Percentiles rank a stretch among this genome's conserved stretches.
phyloP scores from a whole-genome alignment of 768 basidiomycete species.

The Mycena kentingensis region DNA sequence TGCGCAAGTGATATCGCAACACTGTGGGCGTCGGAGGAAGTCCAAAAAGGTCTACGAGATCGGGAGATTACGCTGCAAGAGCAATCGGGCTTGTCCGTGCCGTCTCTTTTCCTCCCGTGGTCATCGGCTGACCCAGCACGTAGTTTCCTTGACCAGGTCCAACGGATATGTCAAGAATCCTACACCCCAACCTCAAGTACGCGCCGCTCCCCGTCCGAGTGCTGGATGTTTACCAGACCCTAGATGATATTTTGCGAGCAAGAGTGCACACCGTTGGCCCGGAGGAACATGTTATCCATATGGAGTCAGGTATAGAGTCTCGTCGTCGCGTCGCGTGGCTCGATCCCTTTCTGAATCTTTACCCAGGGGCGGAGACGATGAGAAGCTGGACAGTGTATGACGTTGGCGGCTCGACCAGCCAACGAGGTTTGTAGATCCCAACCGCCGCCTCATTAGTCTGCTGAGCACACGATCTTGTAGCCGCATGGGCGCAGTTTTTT shows the following conservation, averaged over 20 bases:
- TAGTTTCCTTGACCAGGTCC: conserved; percentile 62
- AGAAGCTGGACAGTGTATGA: conserved; percentile 68
- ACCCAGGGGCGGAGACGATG: conserved; percentile 32
- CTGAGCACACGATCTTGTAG: conserved; percentile 36
- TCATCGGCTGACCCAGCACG: background rate
- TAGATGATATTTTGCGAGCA: conserved; percentile 66
- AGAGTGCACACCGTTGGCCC: conserved; percentile 65
- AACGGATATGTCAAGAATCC: conserved; percentile 48
- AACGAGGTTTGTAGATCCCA: conserved; percentile 45
- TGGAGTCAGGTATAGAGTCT: conserved; percentile 44
- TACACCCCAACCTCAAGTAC: conserved; percentile 57
- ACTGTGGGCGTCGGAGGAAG: conserved; percentile 52
- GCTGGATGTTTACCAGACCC: background rate
- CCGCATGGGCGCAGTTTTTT: conserved; percentile 70
- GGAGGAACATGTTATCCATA: conserved; percentile 59
- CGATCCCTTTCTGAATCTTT: background rate
- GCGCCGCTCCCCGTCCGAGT: conserved; percentile 10
- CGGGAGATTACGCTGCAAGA: conserved; percentile 53
- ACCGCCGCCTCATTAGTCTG: background rate
- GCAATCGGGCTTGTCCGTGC: conserved; percentile 63
- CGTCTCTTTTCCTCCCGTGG: conserved; percentile 4
- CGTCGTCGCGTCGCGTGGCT: too few species aligned
- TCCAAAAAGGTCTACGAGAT: conserved; percentile 44
- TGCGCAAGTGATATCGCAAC: conserved; percentile 54
- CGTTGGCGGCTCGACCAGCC: conserved; percentile 60